These are phyloP conservation scores for Cladobotryum protrusum DNA, from an alignment of 2,329 filamentous ascomycete genomes.

Conservation along the genomic window DNA sequence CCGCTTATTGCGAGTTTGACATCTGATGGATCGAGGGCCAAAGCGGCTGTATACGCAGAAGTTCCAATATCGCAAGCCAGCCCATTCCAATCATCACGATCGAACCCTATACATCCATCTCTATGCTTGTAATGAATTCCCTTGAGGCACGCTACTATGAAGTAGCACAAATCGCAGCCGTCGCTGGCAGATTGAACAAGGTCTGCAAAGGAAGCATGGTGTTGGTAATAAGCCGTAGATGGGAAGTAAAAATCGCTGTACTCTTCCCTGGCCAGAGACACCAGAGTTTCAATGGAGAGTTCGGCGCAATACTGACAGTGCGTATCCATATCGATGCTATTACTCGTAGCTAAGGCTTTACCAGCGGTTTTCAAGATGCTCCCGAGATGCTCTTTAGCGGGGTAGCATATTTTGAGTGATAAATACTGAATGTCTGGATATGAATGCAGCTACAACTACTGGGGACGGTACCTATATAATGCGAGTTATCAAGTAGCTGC, in stretches of 20 bases:
- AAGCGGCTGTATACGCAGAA: not conserved
- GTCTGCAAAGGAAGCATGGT: slow-evolving; percentile 4
- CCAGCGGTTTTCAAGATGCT: too few relatives aligned
- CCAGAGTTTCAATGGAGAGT: not conserved
- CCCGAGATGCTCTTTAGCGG: too few relatives aligned
- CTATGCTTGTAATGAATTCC: not conserved
- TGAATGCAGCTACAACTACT: too few relatives aligned
- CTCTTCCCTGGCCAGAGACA: not conserved
- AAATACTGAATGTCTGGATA: too few relatives aligned
- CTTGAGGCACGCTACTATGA: slow-evolving; percentile 5
- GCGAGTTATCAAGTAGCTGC: too few relatives aligned
- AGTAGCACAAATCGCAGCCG: slow-evolving; percentile 5
- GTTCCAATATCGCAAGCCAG: not conserved
- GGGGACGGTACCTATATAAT: too few relatives aligned
- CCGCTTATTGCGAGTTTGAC: slow-evolving; percentile 1
- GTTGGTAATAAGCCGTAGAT: slow-evolving; percentile 1
- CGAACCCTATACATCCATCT: not conserved
- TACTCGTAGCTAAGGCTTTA: too few relatives aligned
- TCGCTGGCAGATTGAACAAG: slow-evolving; percentile 1
- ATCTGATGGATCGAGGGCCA: not conserved
- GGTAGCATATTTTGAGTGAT: too few relatives aligned
- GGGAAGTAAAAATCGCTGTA: slow-evolving; percentile 2
- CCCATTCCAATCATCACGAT: not conserved
- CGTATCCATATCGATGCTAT: not conserved
- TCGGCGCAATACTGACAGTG: not conserved